phyloP scores from a whole-genome alignment of 2,329 filamentous ascomycete genomes.

The Aspergillus sp. region DNA sequence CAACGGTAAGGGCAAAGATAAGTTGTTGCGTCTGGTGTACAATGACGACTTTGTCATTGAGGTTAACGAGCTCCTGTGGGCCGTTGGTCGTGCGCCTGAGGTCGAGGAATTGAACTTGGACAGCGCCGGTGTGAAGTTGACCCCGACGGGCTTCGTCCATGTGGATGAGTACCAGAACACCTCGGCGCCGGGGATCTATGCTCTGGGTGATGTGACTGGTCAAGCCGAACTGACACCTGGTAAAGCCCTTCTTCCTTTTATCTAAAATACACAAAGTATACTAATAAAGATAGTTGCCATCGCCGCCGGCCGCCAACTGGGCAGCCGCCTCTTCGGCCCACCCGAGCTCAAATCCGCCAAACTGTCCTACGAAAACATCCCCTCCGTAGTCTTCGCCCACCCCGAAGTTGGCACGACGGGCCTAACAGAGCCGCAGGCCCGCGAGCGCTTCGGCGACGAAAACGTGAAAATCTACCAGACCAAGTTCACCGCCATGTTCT shows the following conservation, averaged over 20 bases:
- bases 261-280: neutral
- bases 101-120: constrained; percentile 36
- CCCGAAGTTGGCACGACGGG: constrained; percentile 44
- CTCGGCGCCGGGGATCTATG: constrained; percentile 40
- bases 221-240: constrained; percentile 45
- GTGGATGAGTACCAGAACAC: constrained; percentile 47
- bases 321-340: constrained; percentile 44
- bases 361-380: constrained; percentile 44
- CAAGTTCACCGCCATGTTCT: constrained; percentile 44
- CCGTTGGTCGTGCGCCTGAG: constrained; percentile 41
- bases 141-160: constrained; percentile 32
- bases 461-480: constrained; percentile 45
- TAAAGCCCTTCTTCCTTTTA: constrained; percentile 14
- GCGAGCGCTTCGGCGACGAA: constrained; percentile 40
- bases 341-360: constrained; percentile 36
- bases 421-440: constrained; percentile 43
- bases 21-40: constrained; percentile 38
- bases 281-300: constrained; percentile 37
- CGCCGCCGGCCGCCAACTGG: constrained; percentile 43
- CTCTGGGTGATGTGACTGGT: constrained; percentile 45
- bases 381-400: constrained; percentile 46
- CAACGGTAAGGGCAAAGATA: constrained; percentile 40
- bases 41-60: constrained; percentile 38
- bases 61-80: constrained; percentile 45
- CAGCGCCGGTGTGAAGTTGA: constrained; percentile 36